These are phyloP conservation scores for Vachellia collinsii DNA, from an alignment of 306 rosid genomes.

Conservation along the genomic window DNA sequence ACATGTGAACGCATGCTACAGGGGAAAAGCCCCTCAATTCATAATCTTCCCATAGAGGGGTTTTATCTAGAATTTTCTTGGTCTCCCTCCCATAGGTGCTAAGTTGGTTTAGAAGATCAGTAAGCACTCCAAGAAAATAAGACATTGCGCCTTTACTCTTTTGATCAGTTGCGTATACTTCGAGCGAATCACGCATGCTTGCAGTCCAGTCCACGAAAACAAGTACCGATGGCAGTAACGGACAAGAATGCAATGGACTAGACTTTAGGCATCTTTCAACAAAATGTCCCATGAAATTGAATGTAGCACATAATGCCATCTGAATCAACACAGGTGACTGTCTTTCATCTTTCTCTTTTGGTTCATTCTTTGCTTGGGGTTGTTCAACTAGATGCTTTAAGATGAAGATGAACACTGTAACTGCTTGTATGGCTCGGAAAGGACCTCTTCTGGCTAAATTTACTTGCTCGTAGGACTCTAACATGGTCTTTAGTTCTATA, in stretches of 20 bases:
- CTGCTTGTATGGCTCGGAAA: conserved; percentile 73
- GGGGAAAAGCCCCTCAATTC: conserved; percentile 91
- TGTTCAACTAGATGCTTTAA: conserved; percentile 52
- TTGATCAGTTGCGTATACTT: conserved; percentile 51
- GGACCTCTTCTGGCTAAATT: conserved; percentile 82
- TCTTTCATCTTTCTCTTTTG: conserved; percentile 45
- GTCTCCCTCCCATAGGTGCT: conserved; percentile 40
- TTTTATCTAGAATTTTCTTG: conserved; percentile 37
- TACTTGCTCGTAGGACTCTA: conserved; percentile 77
- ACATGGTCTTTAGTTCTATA: conserved; percentile 45
- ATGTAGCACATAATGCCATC: conserved; percentile 62
- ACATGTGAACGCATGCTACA: conserved; percentile 51
- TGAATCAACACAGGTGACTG: conserved; percentile 50
- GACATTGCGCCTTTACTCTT: conserved; percentile 59
- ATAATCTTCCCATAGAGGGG: conserved; percentile 93
- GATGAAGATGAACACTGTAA: conserved; percentile 68
- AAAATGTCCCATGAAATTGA: conserved; percentile 78
- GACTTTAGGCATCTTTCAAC: conserved; percentile 69
- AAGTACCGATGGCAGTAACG: conserved; percentile 80
- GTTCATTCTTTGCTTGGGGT: conserved; percentile 38
- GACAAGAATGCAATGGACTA: conserved; percentile 50
- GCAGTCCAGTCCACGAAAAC: conserved; percentile 85
- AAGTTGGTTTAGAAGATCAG: conserved; percentile 55
- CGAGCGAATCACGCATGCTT: conserved; percentile 45
- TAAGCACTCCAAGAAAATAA: conserved; percentile 64